Conservation (phyloP, 2,329 filamentous ascomycete species). For the Hymenoscyphus scutula region DNA sequence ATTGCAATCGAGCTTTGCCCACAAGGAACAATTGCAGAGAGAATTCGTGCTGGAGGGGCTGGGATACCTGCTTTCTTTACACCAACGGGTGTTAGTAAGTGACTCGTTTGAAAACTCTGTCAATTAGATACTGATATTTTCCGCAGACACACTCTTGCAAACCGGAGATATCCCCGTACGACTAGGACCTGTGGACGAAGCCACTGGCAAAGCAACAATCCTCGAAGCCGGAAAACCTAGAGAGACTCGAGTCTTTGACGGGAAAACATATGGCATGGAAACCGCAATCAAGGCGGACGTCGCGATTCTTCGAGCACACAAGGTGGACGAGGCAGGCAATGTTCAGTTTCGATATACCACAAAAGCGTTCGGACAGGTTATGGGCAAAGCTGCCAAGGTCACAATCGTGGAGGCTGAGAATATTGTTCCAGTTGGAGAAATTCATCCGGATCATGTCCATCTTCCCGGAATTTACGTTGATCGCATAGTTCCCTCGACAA, state of each 20-base stretch:
- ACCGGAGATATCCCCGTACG: slow-evolving; percentile 65
- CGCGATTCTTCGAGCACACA: slow-evolving; percentile 73
- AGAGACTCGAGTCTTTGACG: slow-evolving; percentile 71
- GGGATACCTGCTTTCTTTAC: slow-evolving; percentile 82
- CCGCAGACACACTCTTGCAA: slow-evolving; percentile 63
- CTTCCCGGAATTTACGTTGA: slow-evolving; percentile 82
- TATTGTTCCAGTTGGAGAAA: slow-evolving; percentile 71
- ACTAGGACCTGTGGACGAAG: slow-evolving; percentile 53
- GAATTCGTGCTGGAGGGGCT: slow-evolving; percentile 69
- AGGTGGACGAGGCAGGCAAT: slow-evolving; percentile 74
- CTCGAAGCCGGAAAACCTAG: slow-evolving; percentile 63
- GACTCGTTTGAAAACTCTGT: slow-evolving; percentile 4
- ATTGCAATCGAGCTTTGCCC: slow-evolving; percentile 74
- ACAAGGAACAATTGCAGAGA: slow-evolving; percentile 71
- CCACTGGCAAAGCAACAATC: slow-evolving; percentile 39
- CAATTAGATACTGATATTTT: not conserved
- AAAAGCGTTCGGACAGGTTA: slow-evolving; percentile 70
- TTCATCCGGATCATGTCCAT: slow-evolving; percentile 72
- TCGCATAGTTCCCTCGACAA: slow-evolving; percentile 72
- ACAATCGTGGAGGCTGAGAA: slow-evolving; percentile 85
- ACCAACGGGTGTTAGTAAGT: slow-evolving; percentile 65
- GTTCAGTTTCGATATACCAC: slow-evolving; percentile 78
- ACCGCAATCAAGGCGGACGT: slow-evolving; percentile 73
- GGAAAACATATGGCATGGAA: slow-evolving; percentile 74
- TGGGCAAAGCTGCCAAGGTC: slow-evolving; percentile 76